Base-by-base conservation (phyloP, 805 yeast genomes). In the Candida ficus region DNA sequence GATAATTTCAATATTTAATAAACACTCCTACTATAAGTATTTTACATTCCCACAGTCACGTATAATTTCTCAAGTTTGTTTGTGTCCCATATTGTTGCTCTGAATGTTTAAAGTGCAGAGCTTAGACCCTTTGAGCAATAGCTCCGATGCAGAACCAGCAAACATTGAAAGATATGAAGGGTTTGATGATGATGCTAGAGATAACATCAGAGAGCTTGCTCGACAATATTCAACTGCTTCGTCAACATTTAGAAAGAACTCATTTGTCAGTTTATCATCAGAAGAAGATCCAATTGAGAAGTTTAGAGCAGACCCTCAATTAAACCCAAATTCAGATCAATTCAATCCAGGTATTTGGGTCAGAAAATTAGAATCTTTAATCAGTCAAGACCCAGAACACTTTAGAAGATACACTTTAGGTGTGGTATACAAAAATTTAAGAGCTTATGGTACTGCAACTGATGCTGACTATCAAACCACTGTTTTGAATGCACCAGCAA, bases 391-490 rank as follows among this genome's bases (percentile, higher is more conserved):
- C 49, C 75, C 76, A 0, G 84, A 77, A 5, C 66, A 75, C 50
- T 78, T 71, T 52, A 72, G 71, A 49, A 79, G 78, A 17, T 62
- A 74, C 32, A 66, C 69, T 19, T 62, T 78, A 41, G 78, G 85
- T 9, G 63, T 80, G 28, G 66, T 77, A 3, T 83, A 76, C 64
- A 65, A 70, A 37, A 60, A 78, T 49, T 63, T 82, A 49, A 58
- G 76, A 36, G 84, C 82, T 5, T 72, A 66, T 42, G 89, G 89
- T 20, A 61, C 62, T 30, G 74, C 77, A 20, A 57, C 67, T 5
- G 78, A 71, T 50, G 67, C 80, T 6, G 85, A 78, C 56, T 82
- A 78, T 60, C 87, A 80, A 54, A 61, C 75, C 11, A 80, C 81
- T 7, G 75, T 78, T 8, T 52, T 68, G 16, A 80, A 77, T 51